These are phyloP conservation scores for Coffea canephora DNA, from an alignment of 257 asterid species.

Conservation along the genomic window DNA sequence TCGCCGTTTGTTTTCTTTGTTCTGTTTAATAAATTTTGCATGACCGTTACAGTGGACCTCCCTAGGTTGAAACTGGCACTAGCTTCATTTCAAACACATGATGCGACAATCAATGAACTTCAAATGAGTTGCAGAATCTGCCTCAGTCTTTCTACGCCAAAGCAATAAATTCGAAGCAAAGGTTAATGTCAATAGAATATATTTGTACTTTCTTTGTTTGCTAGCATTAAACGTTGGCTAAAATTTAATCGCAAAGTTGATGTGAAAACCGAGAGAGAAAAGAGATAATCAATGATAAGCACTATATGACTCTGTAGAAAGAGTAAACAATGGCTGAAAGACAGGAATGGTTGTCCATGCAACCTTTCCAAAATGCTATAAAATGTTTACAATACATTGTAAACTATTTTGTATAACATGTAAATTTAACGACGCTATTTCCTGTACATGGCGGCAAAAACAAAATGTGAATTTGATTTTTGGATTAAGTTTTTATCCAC, in stretches of 20 bases:
- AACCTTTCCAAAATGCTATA: too few species aligned
- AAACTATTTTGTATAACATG: too few species aligned
- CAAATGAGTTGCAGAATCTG: conserved; percentile 5
- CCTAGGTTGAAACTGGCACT: background rate
- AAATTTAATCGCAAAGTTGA: background rate
- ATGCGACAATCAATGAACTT: background rate
- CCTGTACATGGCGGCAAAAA: too few species aligned
- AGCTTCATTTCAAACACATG: conserved; percentile 1
- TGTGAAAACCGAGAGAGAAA: conserved; percentile 13
- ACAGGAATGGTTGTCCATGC: too few species aligned
- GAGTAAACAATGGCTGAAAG: too few species aligned
- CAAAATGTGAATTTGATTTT: too few species aligned
- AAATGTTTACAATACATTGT: too few species aligned
- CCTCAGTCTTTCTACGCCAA: conserved; percentile 1
- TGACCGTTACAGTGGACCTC: background rate
- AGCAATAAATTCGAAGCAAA: conserved; percentile 10
- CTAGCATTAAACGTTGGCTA: background rate
- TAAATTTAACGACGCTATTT: too few species aligned
- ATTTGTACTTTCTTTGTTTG: background rate
- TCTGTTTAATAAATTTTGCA: background rate
- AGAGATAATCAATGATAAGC: background rate
- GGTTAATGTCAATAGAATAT: background rate
- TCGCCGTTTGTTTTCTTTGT: background rate
- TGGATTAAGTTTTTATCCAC: too few species aligned
- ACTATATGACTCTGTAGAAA: background rate